phyloP scores from a whole-genome alignment of 2,329 filamentous ascomycete species.

The Fusarium heterosporum region DNA sequence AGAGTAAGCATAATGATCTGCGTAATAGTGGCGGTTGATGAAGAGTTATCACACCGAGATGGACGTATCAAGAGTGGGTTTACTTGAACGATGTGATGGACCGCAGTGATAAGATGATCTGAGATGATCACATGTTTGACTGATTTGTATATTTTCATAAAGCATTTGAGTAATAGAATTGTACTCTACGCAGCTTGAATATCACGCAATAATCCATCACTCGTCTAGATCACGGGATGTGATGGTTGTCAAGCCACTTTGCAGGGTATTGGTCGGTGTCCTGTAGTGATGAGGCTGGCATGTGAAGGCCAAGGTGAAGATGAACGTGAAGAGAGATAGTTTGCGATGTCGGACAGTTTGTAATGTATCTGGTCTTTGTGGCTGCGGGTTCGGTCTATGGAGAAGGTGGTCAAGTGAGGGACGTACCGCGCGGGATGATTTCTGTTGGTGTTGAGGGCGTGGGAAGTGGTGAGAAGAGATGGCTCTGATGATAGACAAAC shows the following conservation, averaged over 20 bases:
- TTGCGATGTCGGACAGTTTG: slow-evolving; percentile 12
- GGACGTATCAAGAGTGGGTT: not conserved
- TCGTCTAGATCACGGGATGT: not conserved
- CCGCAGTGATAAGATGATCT: not conserved
- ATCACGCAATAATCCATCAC: slow-evolving; percentile 17
- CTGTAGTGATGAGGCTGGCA: slow-evolving; percentile 4
- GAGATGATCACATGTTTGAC: not conserved
- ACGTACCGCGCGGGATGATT: slow-evolving; percentile 10
- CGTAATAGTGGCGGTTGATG: not conserved
- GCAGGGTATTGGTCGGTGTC: not conserved
- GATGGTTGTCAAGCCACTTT: not conserved
- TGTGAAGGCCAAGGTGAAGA: slow-evolving; percentile 5
- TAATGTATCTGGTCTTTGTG: not conserved
- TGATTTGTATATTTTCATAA: not conserved
- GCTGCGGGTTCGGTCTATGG: slow-evolving; percentile 16
- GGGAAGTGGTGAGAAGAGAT: slow-evolving; percentile 24
- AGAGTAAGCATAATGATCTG: not conserved
- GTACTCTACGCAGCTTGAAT: not conserved
- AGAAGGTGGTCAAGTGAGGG: not conserved
- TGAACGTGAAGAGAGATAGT: not conserved
- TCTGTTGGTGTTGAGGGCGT: slow-evolving; percentile 18
- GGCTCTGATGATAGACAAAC: too few relatives aligned
- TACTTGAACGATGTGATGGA: not conserved
- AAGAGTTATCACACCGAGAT: not conserved
- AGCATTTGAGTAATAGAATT: not conserved